Conservation (phyloP, 148 eudicot species). For the Nepenthes gracilis region DNA sequence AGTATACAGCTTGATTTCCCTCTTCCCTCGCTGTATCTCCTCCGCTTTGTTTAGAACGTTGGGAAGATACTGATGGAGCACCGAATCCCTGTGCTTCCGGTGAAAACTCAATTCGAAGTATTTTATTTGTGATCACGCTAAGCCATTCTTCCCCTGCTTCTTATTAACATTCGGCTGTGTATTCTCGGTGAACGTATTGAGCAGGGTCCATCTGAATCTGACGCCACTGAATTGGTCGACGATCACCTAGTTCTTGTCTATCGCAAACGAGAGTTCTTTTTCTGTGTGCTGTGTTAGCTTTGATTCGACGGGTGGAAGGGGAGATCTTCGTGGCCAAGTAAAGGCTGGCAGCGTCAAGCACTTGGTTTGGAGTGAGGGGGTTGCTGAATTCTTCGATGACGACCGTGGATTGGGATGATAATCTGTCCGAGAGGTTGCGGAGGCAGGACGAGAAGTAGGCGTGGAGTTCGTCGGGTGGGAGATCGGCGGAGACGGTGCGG, state of each 20-base stretch:
- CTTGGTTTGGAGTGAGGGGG: slow-evolving; percentile 37
- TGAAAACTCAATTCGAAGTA: slow-evolving; percentile 23
- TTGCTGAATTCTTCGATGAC: slow-evolving; percentile 42
- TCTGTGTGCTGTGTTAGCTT: slow-evolving; percentile 26
- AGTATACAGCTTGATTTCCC: background rate
- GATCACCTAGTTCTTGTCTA: slow-evolving; percentile 45
- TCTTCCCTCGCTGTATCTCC: slow-evolving; percentile 4
- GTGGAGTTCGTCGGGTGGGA: slow-evolving; percentile 31
- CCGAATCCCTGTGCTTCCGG: slow-evolving; percentile 27
- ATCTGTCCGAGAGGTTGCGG: slow-evolving; percentile 15
- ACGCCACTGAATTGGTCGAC: slow-evolving; percentile 21
- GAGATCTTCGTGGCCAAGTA: slow-evolving; percentile 37
- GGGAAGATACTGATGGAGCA: slow-evolving; percentile 1
- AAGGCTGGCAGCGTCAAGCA: slow-evolving; percentile 33
- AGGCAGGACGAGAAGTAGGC: slow-evolving; percentile 21
- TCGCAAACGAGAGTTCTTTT: slow-evolving; percentile 15
- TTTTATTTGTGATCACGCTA: slow-evolving; percentile 13
- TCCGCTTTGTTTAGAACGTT: too few relatives aligned
- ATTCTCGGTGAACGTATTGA: too few relatives aligned
- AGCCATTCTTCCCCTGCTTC: slow-evolving; percentile 5
- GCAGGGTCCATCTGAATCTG: slow-evolving; percentile 30
- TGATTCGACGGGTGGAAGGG: slow-evolving; percentile 22
- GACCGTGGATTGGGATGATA: slow-evolving; percentile 33
- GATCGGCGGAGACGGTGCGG: slow-evolving; percentile 31
- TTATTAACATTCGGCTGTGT: too few relatives aligned